A percentile compares a stretch with the other conserved stretches of the same genome.
phyloP scores from a whole-genome alignment of 805 yeast species.

The Kodamaea restingae region DNA sequence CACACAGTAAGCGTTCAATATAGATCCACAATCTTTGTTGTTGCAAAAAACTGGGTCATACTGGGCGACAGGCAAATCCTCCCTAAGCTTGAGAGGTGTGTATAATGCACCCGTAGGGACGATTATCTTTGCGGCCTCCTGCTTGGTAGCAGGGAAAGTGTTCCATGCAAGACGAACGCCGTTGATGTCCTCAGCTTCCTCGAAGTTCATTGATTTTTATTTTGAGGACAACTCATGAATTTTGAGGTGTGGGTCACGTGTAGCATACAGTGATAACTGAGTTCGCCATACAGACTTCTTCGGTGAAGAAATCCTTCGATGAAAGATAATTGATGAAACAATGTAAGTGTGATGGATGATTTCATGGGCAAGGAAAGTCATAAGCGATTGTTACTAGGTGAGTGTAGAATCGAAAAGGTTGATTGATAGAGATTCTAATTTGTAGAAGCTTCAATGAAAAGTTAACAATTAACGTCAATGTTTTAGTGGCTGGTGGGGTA shows the following conservation, averaged over 20 bases:
- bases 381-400: no score
- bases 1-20: conserved; percentile 82
- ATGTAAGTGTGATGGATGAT: no score
- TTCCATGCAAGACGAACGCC: conserved; percentile 49
- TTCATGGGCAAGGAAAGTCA: no score
- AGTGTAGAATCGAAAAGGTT: no score
- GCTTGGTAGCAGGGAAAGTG: conserved; percentile 82
- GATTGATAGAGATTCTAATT: no score
- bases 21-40: conserved; percentile 71
- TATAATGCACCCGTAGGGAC: conserved; percentile 93
- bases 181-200: conserved; percentile 42
- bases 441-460: no score
- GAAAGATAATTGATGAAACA: no score
- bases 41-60: conserved; percentile 87
- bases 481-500: no score
- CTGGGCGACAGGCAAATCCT: conserved; percentile 69
- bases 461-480: no score
- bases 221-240: conserved; percentile 9
- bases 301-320: no score
- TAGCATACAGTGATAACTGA: no score
- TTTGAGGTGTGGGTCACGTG: background rate
- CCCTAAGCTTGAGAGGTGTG: conserved; percentile 85
- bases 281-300: no score
- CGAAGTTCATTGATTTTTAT: conserved; percentile 32
- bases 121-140: conserved; percentile 86